Base-by-base conservation (phyloP, 352 stramenopile genomes). In the Saprolegnia diclina region DNA sequence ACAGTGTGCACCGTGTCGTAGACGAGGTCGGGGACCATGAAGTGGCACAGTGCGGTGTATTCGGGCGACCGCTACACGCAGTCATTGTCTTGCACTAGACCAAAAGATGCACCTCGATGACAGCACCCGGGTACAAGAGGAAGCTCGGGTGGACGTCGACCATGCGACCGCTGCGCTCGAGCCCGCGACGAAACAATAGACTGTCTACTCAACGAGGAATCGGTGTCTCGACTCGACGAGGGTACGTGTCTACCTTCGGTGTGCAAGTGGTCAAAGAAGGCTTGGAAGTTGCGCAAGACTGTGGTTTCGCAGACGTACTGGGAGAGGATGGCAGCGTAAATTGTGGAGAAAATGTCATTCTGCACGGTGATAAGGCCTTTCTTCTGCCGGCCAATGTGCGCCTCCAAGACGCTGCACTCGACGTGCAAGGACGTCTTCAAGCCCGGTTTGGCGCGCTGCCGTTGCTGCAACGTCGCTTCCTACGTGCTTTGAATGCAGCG, bases 251-350 rank as follows among this genome's bases (percentile, higher is more conserved):
- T 37, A 68, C 62, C 62, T 61, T 69, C 63, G 7, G 63, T 69
- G 63, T 69, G 63, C 45, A 69, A 62, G 29, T 69, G 63, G 53
- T 72, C 72, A 54, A 90, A 77, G 35, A 90, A 87, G 66, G 82
- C 88, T 66, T 62, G 74, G 22, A 91, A 76, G 44, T 75, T 88
- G 59, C 88, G 77, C 54, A 90, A 88, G 1, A 91, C 83, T 56
- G 87, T 74, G 72, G 88, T 81, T 48, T 90, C 80, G 56, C 89
- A 90, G 55, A 82, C 79, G 44, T 85, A 91, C 4, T 77, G 82
- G n/a, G 82, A 74, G 37, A 91, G 74, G 22, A 91, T 77, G 3
- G 48, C 74, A 53, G 87, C 83, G 56, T 83, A 90, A 19, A 88
- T 74, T n/a, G 72, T 76, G 1, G 72, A 75, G 16, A 91, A 79